Percentiles rank a stretch among this genome's conserved stretches.
These are phyloP conservation scores for Solanum ossicruentum DNA, from an alignment of 257 asterid species.

Conservation along the genomic window DNA sequence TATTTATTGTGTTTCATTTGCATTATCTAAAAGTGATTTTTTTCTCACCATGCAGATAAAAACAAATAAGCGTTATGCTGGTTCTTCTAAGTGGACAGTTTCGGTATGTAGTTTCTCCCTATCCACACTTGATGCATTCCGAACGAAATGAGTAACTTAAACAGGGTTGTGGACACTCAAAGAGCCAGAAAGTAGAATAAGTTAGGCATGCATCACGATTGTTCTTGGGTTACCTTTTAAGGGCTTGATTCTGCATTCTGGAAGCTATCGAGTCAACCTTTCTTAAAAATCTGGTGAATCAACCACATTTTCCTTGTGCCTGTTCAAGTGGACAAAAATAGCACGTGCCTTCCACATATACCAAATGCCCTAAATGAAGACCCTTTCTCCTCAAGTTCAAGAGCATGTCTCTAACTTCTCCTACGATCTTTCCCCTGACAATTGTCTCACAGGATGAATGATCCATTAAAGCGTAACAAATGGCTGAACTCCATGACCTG, in stretches of 20 bases:
- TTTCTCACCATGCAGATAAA: constrained; percentile 42
- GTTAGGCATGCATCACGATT: neutral
- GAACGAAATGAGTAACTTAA: neutral
- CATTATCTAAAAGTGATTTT: neutral
- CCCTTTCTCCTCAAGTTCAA: neutral
- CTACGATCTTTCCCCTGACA: neutral
- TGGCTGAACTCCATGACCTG: neutral
- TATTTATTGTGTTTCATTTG: neutral
- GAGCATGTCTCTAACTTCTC: neutral
- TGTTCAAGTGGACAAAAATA: neutral
- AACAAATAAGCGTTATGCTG: constrained; percentile 76
- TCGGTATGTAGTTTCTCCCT: constrained; percentile 17
- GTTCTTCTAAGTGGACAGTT: constrained; percentile 82
- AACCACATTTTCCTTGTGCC: neutral
- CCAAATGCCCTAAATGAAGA: neutral
- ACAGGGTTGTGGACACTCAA: no score
- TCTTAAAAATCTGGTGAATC: neutral
- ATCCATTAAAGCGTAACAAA: neutral
- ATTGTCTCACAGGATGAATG: neutral
- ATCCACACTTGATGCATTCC: neutral
- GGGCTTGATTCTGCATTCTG: neutral
- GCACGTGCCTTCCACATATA: neutral
- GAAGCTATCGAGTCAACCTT: neutral
- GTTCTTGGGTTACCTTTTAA: neutral
- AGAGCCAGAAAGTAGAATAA: neutral